Evolutionary conservation across 345 rosid species (phyloP).

Genomic region (Adansonia digitata): DNA sequence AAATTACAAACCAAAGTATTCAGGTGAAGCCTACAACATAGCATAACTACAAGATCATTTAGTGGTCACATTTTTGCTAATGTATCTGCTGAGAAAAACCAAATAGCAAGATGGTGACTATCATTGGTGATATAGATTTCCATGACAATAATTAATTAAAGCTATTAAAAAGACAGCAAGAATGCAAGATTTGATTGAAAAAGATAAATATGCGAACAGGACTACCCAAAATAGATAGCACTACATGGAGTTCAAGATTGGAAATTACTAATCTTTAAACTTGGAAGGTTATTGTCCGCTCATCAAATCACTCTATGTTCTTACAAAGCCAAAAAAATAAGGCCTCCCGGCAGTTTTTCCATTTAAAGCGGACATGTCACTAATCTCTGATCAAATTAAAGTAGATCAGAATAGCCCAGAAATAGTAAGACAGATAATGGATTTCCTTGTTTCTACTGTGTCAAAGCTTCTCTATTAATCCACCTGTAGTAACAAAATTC

Average conservation of each 20-base stretch:
- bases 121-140: neutral
- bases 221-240: neutral
- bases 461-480: neutral
- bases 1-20: neutral
- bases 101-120: neutral
- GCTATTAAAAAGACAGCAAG: neutral
- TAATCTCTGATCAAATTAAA: neutral
- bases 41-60: neutral
- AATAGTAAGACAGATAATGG: neutral
- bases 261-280: neutral
- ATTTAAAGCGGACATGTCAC: neutral
- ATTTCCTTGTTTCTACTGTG: neutral
- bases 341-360: neutral
- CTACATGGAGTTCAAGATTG: neutral
- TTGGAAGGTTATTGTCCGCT: neutral
- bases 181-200: neutral
- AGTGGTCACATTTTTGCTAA: neutral
- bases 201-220: neutral
- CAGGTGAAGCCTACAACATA: neutral
- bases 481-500: neutral
- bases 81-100: neutral
- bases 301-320: neutral
- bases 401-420: neutral
- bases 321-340: neutral
- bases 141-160: neutral